Conservation (phyloP, 2,329 filamentous ascomycete species). For the Coniochaeta sp. region DNA sequence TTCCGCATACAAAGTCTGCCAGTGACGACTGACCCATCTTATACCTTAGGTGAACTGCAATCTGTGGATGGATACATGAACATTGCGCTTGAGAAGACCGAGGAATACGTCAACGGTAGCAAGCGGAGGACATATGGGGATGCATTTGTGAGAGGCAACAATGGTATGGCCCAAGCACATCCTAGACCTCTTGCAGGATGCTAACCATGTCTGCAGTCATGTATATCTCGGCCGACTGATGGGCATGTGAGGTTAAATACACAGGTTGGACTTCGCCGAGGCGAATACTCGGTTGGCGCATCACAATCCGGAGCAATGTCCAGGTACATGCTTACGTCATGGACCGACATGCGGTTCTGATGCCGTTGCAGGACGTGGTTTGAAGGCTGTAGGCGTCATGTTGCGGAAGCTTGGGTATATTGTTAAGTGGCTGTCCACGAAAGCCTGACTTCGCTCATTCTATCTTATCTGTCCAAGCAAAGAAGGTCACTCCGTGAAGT, state of each 20-base stretch:
- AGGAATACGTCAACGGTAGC: constrained; percentile 81
- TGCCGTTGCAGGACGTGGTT: neutral
- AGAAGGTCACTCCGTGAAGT: constrained; percentile 56
- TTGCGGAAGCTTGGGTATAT: neutral
- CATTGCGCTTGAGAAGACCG: constrained; percentile 92
- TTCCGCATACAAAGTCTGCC: neutral
- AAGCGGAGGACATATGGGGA: constrained; percentile 83
- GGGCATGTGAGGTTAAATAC: neutral
- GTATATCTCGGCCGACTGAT: constrained; percentile 61
- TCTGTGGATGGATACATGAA: constrained; percentile 99
- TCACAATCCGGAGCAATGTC: neutral
- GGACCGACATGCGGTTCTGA: neutral
- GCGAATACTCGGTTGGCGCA: too few species aligned
- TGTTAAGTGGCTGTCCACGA: neutral
- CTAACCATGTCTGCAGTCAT: constrained; percentile 41
- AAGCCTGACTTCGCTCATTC: neutral
- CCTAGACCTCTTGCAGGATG: constrained; percentile 1
- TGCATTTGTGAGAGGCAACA: constrained; percentile 93
- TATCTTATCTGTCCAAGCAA: constrained; percentile 52
- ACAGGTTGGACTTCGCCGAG: neutral
- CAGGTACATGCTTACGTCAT: neutral
- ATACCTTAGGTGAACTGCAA: constrained; percentile 76
- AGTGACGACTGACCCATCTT: constrained; percentile 8
- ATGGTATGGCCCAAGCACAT: constrained; percentile 50
- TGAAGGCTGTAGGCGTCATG: neutral